Conservation (phyloP, 192 early-diverging fungal species). For the Endogone sp. region DNA sequence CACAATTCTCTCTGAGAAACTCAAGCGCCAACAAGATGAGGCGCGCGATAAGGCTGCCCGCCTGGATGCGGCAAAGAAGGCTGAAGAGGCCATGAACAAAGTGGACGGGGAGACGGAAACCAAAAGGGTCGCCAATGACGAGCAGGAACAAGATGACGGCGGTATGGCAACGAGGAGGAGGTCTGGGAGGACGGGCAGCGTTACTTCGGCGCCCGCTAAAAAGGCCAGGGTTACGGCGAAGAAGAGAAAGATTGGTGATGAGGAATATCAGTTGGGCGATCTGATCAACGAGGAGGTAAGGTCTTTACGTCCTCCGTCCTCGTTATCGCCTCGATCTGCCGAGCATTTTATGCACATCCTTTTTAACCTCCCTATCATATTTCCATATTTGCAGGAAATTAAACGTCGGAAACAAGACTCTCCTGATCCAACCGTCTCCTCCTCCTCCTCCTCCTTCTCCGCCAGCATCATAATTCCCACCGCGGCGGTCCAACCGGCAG, state of each 20-base stretch:
- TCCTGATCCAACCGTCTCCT: background rate
- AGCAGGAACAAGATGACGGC: background rate
- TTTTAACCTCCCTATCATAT: background rate
- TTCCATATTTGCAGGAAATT: constrained; percentile 15
- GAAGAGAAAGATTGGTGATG: constrained; percentile 47
- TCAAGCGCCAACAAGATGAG: constrained; percentile 72
- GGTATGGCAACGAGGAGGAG: background rate
- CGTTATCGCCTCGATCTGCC: background rate
- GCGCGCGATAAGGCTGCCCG: constrained; percentile 42
- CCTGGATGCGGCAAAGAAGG: constrained; percentile 9
- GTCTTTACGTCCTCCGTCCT: background rate
- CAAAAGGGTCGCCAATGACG: constrained; percentile 3
- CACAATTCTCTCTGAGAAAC: constrained; percentile 68
- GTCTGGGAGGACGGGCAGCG: background rate
- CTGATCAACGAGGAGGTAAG: constrained; percentile 41
- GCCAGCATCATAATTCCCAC: background rate
- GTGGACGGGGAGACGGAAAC: constrained; percentile 15
- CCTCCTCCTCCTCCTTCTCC: background rate
- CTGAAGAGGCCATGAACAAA: constrained; percentile 4
- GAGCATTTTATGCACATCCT: background rate
- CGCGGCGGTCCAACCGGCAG: constrained; percentile 6
- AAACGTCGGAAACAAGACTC: constrained; percentile 26
- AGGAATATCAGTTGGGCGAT: constrained; percentile 44
- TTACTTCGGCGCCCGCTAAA: background rate
- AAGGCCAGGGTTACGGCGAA: constrained; percentile 18